Conservation (phyloP, 768 basidiomycete species). For the Boletus eberwhitei region DNA sequence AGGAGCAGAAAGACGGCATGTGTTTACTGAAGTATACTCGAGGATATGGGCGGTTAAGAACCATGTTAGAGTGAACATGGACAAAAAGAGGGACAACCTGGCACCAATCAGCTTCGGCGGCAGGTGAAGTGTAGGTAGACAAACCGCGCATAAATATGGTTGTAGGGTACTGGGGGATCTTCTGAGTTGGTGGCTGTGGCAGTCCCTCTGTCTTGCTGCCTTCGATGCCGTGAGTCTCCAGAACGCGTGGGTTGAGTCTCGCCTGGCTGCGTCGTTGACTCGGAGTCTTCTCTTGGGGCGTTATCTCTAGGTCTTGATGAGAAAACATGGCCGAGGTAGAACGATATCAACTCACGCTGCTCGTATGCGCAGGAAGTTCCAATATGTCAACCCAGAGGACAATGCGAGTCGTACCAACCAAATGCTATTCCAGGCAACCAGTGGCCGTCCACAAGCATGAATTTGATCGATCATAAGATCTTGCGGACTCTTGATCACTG, state of each 20-base stretch:
- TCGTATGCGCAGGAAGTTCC: slow-evolving; percentile 47
- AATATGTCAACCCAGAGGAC: slow-evolving; percentile 48
- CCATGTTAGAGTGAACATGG: slow-evolving; percentile 75
- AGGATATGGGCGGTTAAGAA: slow-evolving; percentile 80
- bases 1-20: slow-evolving; percentile 71
- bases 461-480: slow-evolving; percentile 48
- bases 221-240: slow-evolving; percentile 16
- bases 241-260: slow-evolving; percentile 12
- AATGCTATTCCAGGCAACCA: slow-evolving; percentile 64
- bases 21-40: slow-evolving; percentile 70
- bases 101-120: slow-evolving; percentile 14
- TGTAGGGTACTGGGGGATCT: slow-evolving; percentile 24
- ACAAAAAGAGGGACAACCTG: slow-evolving; percentile 59
- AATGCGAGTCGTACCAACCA: slow-evolving; percentile 57
- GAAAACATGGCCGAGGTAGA: background rate
- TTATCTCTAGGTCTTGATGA: slow-evolving; percentile 22
- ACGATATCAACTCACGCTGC: slow-evolving; percentile 26
- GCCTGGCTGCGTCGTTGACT: slow-evolving; percentile 26
- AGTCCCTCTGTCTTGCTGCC: slow-evolving; percentile 21
- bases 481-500: slow-evolving; percentile 45
- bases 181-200: slow-evolving; percentile 20
- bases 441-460: slow-evolving; percentile 57
- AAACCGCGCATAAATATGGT: slow-evolving; percentile 30
- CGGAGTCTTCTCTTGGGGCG: slow-evolving; percentile 27
- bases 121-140: background rate